Evolutionary conservation across 2,329 filamentous ascomycete species (phyloP), one percentile per base, ranked within the genome.

Genomic region (Alternaria solani): DNA sequence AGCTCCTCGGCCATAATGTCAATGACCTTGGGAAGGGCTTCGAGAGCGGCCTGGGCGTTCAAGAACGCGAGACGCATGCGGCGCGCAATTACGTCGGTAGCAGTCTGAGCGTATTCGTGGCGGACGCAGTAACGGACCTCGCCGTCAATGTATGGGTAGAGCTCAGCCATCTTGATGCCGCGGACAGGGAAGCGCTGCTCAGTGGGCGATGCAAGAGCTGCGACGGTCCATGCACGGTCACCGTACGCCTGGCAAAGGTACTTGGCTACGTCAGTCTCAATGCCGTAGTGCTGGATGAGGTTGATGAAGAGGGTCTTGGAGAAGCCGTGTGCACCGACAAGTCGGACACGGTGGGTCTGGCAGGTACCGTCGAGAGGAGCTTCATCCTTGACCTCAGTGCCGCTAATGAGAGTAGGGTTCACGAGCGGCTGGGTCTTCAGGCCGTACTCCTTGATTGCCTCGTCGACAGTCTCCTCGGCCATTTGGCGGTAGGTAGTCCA

Each of bases 401-500:
- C 91, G 69, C 86, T 89, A 68, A 94, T 86, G 57, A 88, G 85
- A 5, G 89, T 88, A 12, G 88, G 85, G 65, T 88, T 82, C n/a
- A 79, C 68, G 34, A 90, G 79, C 16, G 88, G 81, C 48, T 81
- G 82, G 3, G 89, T 81, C 54, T 84, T 77, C 36, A 95, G 85
- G 8, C 82, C 80, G 78, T 93, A 94, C 60, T 87, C 83, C 53
- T 85, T 83, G 76, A 95, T 86, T 9, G 92, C 91, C 72, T 91
- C 89, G 72, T 96, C 92, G 43, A 96, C 92, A 44, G 91, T 91
- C 76, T 96, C 92, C 79, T 96, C 92, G 23, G 92, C 91, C 93
- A 96, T 96, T 79, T 96, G 91, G 57, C 93, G 89, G 81, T 96
- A 96, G 1, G 93, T 96, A 3, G 93, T 96, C 93, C 93, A 96